A percentile compares a stretch with the other conserved stretches of the same genome.
Evolutionary conservation across 75 land plant genomes (phyloP).

Genomic region (Isoetes taiwanensis): DNA sequence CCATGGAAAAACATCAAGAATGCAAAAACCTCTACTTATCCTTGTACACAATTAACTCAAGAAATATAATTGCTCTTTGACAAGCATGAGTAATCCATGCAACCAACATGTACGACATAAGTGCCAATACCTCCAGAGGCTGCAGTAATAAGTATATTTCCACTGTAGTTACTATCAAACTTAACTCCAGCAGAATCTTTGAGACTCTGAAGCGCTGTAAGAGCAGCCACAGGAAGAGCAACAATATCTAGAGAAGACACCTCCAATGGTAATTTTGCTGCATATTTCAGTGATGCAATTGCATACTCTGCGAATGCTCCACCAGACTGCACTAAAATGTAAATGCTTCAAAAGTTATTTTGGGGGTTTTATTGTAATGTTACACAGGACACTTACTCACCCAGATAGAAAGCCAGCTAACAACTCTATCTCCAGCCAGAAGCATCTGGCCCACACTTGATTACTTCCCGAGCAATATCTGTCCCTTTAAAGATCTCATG

Average conservation of each 20-base stretch:
- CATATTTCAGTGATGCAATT: slow-evolving; percentile 23
- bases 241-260: slow-evolving; percentile 44
- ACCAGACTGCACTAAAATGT: no score
- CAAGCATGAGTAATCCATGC: neutral
- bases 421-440: slow-evolving; percentile 57
- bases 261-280: slow-evolving; percentile 36
- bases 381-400: no score
- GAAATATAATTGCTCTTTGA: neutral
- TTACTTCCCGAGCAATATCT: slow-evolving; percentile 64
- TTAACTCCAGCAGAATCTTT: slow-evolving; percentile 33
- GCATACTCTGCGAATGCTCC: slow-evolving; percentile 64
- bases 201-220: slow-evolving; percentile 44
- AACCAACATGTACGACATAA: slow-evolving; percentile 51
- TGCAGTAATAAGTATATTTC: slow-evolving; percentile 56
- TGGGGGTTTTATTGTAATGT: no score
- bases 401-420: slow-evolving; percentile 30
- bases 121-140: slow-evolving; percentile 75
- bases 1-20: no score
- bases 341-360: no score
- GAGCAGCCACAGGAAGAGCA: slow-evolving; percentile 37
- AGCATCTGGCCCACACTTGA: slow-evolving; percentile 40
- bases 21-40: no score
- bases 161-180: slow-evolving; percentile 24
- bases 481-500: slow-evolving; percentile 41
- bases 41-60: neutral